A percentile compares a stretch with the other conserved stretches of the same genome.
phyloP scores from a whole-genome alignment of 345 rosid species.

The Salix viminalis region DNA sequence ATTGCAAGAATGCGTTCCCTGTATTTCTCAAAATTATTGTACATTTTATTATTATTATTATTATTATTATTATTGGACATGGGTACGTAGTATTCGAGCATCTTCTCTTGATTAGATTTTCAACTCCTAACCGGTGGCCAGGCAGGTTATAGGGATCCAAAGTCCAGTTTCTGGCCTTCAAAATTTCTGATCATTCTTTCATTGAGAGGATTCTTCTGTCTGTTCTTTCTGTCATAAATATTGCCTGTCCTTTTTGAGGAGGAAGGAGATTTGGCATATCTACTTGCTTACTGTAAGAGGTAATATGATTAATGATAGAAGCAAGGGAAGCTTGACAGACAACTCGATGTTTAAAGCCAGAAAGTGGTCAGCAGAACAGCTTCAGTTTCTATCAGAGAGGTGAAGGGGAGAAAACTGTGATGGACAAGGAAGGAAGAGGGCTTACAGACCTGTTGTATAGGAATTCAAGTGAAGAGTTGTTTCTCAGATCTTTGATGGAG shows the following conservation, averaged over 20 bases:
- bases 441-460: conserved; percentile 45
- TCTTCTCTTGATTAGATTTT: neutral
- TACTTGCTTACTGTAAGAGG: neutral
- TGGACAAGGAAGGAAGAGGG: conserved; percentile 51
- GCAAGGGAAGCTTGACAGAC: conserved; percentile 10
- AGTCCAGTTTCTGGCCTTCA: neutral
- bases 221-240: neutral
- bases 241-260: neutral
- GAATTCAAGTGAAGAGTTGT: conserved; percentile 64
- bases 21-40: neutral
- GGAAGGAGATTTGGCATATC: neutral
- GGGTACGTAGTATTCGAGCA: neutral
- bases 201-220: neutral
- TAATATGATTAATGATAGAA: conserved; percentile 29
- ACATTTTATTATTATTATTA: no score
- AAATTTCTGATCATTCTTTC: neutral
- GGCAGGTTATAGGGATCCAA: neutral
- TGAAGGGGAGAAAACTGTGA: conserved; percentile 23
- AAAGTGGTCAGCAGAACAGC: conserved; percentile 12
- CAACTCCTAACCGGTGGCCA: neutral
- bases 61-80: neutral
- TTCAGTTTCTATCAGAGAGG: conserved; percentile 14
- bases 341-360: conserved; percentile 11
- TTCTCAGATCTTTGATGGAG: conserved; percentile 61
- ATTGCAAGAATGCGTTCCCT: neutral